Evolutionary conservation across 208 protist species (phyloP).

Genomic region (Leishmania tarentolae): DNA sequence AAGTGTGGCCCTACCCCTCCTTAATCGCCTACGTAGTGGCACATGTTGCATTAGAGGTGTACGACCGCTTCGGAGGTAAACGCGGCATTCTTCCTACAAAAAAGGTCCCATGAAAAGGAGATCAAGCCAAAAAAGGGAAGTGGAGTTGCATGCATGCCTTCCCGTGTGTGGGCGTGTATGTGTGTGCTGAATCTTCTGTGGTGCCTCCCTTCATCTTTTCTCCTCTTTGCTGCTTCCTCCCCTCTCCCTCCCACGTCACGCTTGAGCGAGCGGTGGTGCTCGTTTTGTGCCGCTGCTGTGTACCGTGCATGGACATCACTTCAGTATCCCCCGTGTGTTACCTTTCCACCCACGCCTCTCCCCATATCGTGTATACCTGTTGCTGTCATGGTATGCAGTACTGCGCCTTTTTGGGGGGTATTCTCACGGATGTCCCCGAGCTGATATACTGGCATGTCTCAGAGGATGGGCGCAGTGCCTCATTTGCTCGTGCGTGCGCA

Average conservation of each 20-base stretch:
- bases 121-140: not conserved
- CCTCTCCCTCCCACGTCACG: not conserved
- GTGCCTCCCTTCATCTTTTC: not conserved
- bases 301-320: not conserved
- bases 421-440: not conserved
- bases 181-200: not conserved
- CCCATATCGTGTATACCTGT: not conserved
- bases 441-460: not conserved
- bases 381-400: not conserved
- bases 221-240: not conserved
- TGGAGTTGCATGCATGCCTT: not conserved
- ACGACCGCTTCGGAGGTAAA: constrained; percentile 1
- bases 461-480: not conserved
- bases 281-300: not conserved
- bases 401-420: not conserved
- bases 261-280: not conserved
- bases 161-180: not conserved
- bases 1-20: constrained; percentile 62
- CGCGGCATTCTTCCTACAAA: not conserved
- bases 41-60: not conserved
- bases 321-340: not conserved
- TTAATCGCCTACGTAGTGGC: constrained; percentile 25
- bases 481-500: not conserved
- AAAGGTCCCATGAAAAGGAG: not conserved
- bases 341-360: too few species aligned